Base-by-base conservation (phyloP, 768 basidiomycete species). In the Psilocybe subaeruginosa region DNA sequence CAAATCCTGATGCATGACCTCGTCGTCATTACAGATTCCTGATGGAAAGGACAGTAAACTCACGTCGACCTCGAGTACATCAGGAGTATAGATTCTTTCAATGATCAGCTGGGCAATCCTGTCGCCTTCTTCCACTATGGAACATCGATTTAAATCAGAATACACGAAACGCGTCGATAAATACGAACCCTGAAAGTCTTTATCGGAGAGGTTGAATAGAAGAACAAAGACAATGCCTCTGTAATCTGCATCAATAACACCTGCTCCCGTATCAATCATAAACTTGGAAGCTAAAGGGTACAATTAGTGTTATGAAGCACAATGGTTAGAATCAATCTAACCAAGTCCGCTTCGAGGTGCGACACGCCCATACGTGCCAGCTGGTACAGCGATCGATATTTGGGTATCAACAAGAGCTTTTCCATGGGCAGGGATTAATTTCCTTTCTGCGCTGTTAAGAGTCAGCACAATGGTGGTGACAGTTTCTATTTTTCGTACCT, bases 251-350 rank as follows among this genome's bases (percentile, higher is more conserved):
- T 99, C 97, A 54, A 99, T 85, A 6, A 99, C 97, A 19, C 97
- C 97, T 9, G 97, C 97, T 1, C 97, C 97, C 0, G 97, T 99
- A 71, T 96, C 93, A 60, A 99, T 98, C 88, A 94, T 95, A 74
- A 93, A 95, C 72, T 99, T 99, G 14, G 92, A 92, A 17, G 97
- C 97, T 97, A 43, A 64, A 16, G 63, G 37, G 46, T 17, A 45
- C 30, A 14, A 61, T 30, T 51, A 29, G 55, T 30, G 17, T 35
- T 14, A 37, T 49, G 31, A 12, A 29, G 17, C 45, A 19, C n/a
- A 53, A 52, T 5, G 33, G 52, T 33, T 37, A 23, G 7, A 17
- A 48, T 45, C 12, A 9, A 50, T 75, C 90, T 55, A 61, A 97
- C 97, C 97, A 29, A 99, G 87, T 17, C 97, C 97, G 72, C 91